These are phyloP conservation scores for Azolla pinnata DNA, from an alignment of 75 land plant genomes.

Conservation along the genomic window DNA sequence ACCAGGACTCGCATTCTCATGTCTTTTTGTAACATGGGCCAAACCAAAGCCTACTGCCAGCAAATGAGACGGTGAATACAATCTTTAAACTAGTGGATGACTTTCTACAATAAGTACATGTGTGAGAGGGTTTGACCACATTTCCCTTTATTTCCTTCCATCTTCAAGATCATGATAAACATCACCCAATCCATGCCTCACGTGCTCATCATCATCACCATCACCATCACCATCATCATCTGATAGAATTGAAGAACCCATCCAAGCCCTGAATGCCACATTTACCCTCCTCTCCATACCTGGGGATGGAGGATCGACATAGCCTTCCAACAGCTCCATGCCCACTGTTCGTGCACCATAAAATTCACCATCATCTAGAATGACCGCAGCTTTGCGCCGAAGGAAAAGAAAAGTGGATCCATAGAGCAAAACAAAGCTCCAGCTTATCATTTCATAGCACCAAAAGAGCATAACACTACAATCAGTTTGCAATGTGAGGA, in stretches of 20 bases:
- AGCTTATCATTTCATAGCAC: conserved; percentile 81
- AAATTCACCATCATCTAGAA: conserved; percentile 63
- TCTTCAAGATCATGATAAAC: conserved; percentile 23
- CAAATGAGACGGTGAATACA: too few relatives aligned
- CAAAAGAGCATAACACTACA: conserved; percentile 75
- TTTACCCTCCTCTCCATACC: conserved; percentile 68
- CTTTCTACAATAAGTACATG: too few relatives aligned
- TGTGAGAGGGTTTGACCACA: not conserved
- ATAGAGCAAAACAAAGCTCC: conserved; percentile 67
- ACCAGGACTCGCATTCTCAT: too few relatives aligned
- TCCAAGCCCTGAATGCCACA: conserved; percentile 81
- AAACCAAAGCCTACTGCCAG: too few relatives aligned
- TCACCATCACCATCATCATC: conserved; percentile 72
- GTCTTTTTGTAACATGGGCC: too few relatives aligned
- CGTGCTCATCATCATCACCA: conserved; percentile 18
- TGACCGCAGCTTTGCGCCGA: conserved; percentile 59
- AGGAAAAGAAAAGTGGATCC: conserved; percentile 68
- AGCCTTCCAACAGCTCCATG: conserved; percentile 69
- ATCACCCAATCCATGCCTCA: conserved; percentile 17
- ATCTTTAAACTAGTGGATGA: too few relatives aligned
- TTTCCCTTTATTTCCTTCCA: not conserved
- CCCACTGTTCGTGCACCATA: conserved; percentile 41
- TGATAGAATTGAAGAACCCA: conserved; percentile 82
- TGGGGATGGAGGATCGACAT: conserved; percentile 32
- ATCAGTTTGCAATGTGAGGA: conserved; percentile 58